phyloP scores from a whole-genome alignment of 2,329 filamentous ascomycete species.

The Daldinia sp. region DNA sequence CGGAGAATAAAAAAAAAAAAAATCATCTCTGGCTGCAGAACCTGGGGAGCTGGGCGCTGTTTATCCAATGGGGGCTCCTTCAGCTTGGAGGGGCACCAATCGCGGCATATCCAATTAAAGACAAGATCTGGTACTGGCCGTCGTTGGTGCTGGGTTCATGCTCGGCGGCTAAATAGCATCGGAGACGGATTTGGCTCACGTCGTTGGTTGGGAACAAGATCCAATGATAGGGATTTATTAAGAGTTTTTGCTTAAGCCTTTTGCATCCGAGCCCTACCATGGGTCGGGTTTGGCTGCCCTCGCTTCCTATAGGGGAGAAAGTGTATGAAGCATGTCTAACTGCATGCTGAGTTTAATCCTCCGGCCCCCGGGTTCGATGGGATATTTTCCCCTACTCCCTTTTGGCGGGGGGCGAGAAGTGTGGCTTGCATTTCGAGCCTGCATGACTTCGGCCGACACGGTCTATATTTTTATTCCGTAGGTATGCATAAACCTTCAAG shows the following conservation, averaged over 20 bases:
- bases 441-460: slow-evolving; percentile 31
- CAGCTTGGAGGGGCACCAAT: not conserved
- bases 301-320: slow-evolving; percentile 7
- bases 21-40: slow-evolving; percentile 24
- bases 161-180: slow-evolving; percentile 29
- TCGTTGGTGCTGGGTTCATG: slow-evolving; percentile 11
- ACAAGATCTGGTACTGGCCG: slow-evolving; percentile 11
- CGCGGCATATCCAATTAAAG: slow-evolving; percentile 22
- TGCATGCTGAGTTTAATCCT: slow-evolving; percentile 26
- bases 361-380: slow-evolving; percentile 17
- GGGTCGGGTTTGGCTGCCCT: slow-evolving; percentile 20
- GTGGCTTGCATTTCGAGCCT: slow-evolving; percentile 30
- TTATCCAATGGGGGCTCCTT: slow-evolving; percentile 19
- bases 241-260: slow-evolving; percentile 1
- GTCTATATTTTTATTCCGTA: not conserved
- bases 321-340: not conserved
- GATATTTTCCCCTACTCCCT: slow-evolving; percentile 11
- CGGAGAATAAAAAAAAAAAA: slow-evolving; percentile 33
- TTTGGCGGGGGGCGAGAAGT: slow-evolving; percentile 15
- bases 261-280: slow-evolving; percentile 1
- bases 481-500: not conserved
- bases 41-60: slow-evolving; percentile 27
- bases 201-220: slow-evolving; percentile 28
- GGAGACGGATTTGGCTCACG: not conserved
- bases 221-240: slow-evolving; percentile 27